Evolutionary conservation across 176 grass and related monocot genomes (phyloP), one percentile per base, ranked within the genome.

Genomic region (Oryza rufipogon): DNA sequence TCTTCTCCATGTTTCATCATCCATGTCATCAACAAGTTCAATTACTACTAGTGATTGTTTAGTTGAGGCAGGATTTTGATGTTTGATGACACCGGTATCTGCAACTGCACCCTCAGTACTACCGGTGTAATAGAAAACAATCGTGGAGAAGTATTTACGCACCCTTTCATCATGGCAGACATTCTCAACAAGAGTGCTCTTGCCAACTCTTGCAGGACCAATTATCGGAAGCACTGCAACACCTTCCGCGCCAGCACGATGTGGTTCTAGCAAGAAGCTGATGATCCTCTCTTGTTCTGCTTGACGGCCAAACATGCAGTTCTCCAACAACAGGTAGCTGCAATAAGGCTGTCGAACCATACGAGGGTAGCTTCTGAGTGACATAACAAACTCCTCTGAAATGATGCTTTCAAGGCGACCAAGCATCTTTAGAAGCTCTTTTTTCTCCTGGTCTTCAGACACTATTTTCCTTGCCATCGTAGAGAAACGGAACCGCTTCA

Each of bases 111-210:
- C 15, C 15, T 52, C 49, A 6, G 17, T 52, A 52, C 49, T 45
- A 16, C 17, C 7, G 14, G 0, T 17, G 4, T 2, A 20, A 0
- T 2, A 71, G 33, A 11, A 20, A 1, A 4, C 16, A 28, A 42
- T 83, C 15, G 13, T 33, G 44, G 81, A 66, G 36, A 84, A 84
- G 34, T 54, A 38, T 3, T 1, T 22, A 7, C 71, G 73, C 73
- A 85, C 83, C 44, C 45, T 69, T 16, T 28, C 44, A 6, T 38
- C 36, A 38, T 38, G 3, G 61, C 48, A 85, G 22, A 33, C 68
- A 63, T 78, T 61, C 47, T 76, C 73, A 11, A 39, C 25, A 56
- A 85, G 73, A 15, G 52, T 85, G 44, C 63, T 85, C 73, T 78
- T 85, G 5, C 83, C 83, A 36, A 58, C 33, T 69, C 19, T 39